A percentile compares a stretch with the other conserved stretches of the same genome.
These are phyloP conservation scores for Torulaspora maleeae DNA, from an alignment of 805 yeast species.

Conservation along the genomic window DNA sequence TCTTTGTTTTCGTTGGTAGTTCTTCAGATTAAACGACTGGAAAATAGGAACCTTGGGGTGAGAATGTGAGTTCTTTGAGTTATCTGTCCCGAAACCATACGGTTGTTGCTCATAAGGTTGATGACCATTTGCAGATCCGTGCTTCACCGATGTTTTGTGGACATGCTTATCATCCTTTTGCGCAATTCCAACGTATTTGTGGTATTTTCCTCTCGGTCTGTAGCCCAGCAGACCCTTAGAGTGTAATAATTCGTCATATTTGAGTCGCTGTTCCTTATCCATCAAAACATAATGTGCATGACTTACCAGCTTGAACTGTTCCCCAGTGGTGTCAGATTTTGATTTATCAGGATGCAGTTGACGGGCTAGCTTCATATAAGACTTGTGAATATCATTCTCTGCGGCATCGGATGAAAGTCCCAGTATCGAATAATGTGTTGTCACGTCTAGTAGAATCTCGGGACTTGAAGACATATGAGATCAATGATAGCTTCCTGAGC, in stretches of 20 bases:
- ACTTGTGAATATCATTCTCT: conserved; percentile 54
- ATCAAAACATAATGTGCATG: conserved; percentile 33
- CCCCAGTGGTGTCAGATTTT: conserved; percentile 37
- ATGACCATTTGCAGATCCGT: conserved; percentile 14
- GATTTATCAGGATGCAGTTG: conserved; percentile 80
- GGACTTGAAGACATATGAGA: conserved; percentile 8
- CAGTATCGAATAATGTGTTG: conserved; percentile 31
- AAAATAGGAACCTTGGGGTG: conserved; percentile 19
- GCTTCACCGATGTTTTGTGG: neutral
- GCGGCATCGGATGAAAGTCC: conserved; percentile 28
- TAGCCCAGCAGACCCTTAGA: conserved; percentile 20
- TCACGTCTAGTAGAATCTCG: conserved; percentile 25
- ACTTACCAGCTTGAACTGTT: conserved; percentile 30
- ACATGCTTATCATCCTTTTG: neutral
- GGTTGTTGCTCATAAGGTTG: conserved; percentile 35
- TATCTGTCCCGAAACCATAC: conserved; percentile 30
- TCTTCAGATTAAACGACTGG: conserved; percentile 30
- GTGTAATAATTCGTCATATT: conserved; percentile 23
- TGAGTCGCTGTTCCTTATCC: conserved; percentile 20
- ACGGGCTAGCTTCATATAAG: conserved; percentile 71
- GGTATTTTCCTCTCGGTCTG: conserved; percentile 8
- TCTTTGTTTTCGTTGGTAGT: conserved; percentile 21
- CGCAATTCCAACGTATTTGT: neutral
- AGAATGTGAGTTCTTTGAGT: conserved; percentile 1
- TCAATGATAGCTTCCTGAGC: neutral